These are phyloP conservation scores for Cubamyces lactineus DNA, from an alignment of 768 basidiomycete species.

Conservation along the genomic window DNA sequence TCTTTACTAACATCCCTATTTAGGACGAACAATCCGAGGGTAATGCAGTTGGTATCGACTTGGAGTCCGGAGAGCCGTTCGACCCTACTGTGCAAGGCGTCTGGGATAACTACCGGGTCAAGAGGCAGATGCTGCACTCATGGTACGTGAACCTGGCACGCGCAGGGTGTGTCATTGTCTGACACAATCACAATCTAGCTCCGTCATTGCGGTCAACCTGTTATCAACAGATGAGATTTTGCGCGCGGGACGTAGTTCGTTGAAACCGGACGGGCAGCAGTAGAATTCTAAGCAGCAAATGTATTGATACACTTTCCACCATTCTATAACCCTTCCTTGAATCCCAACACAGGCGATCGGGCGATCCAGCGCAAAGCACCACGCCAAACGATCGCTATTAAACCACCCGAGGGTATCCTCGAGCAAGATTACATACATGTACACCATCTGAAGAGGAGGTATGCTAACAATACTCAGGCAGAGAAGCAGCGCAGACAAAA, in stretches of 20 bases:
- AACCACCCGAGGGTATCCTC: slow-evolving; percentile 14
- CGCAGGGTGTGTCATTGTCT: neutral
- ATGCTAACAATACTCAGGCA: slow-evolving; percentile 13
- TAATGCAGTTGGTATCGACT: slow-evolving; percentile 88
- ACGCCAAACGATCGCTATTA: slow-evolving; percentile 16
- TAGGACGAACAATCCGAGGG: slow-evolving; percentile 95
- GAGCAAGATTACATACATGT: slow-evolving; percentile 25
- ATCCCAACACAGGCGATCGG: neutral
- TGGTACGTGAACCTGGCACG: slow-evolving; percentile 59
- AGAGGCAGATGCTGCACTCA: slow-evolving; percentile 97
- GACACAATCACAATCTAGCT: slow-evolving; percentile 45
- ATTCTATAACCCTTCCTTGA: neutral
- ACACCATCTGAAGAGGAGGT: slow-evolving; percentile 12
- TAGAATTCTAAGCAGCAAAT: slow-evolving; percentile 31
- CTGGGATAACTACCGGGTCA: slow-evolving; percentile 99
- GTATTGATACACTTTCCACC: slow-evolving; percentile 14
- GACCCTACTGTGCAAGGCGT: slow-evolving; percentile 96
- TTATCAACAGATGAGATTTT: slow-evolving; percentile 96
- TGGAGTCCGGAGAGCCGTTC: slow-evolving; percentile 93
- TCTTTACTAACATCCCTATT: neutral
- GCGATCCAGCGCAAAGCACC: neutral
- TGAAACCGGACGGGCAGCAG: slow-evolving; percentile 78
- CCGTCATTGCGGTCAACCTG: slow-evolving; percentile 93
- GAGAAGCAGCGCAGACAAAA: slow-evolving; percentile 7
- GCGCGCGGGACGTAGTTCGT: slow-evolving; percentile 83